Evolutionary conservation across 73 alveolate genomes (phyloP).

Genomic region (Paramecium primaurelia): DNA sequence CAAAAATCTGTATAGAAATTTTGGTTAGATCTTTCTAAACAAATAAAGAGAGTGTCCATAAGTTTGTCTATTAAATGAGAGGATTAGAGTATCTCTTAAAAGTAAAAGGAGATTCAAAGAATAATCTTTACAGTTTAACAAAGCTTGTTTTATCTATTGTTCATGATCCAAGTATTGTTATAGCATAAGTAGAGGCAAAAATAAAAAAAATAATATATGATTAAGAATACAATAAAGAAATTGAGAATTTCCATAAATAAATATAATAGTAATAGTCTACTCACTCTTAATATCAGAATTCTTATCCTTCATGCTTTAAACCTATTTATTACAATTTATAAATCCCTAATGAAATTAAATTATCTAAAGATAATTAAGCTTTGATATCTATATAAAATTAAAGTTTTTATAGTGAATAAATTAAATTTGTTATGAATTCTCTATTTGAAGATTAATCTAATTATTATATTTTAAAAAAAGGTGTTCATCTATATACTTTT

Average conservation of each 20-base stretch:
- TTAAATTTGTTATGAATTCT: background rate
- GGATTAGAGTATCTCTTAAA: slow-evolving; percentile 1
- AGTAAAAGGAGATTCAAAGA: background rate
- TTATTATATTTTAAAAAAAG: background rate
- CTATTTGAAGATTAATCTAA: background rate
- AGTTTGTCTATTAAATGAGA: background rate
- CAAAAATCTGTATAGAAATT: background rate
- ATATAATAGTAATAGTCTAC: background rate
- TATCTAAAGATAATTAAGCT: background rate
- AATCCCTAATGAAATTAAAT: background rate
- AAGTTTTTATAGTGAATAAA: background rate
- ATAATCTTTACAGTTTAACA: background rate
- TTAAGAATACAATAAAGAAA: background rate
- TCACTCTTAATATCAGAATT: background rate
- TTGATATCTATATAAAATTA: background rate
- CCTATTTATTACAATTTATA: background rate
- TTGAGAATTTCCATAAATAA: background rate
- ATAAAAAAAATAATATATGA: background rate
- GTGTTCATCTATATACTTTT: background rate
- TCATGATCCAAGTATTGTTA: background rate
- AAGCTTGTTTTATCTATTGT: background rate
- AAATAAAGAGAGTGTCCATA: background rate
- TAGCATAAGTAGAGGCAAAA: background rate
- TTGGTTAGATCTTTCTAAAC: background rate
- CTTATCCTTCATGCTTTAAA: background rate